These are phyloP conservation scores for Acanthamoeba healyi DNA, from an alignment of 208 protist genomes.

Conservation along the genomic window DNA sequence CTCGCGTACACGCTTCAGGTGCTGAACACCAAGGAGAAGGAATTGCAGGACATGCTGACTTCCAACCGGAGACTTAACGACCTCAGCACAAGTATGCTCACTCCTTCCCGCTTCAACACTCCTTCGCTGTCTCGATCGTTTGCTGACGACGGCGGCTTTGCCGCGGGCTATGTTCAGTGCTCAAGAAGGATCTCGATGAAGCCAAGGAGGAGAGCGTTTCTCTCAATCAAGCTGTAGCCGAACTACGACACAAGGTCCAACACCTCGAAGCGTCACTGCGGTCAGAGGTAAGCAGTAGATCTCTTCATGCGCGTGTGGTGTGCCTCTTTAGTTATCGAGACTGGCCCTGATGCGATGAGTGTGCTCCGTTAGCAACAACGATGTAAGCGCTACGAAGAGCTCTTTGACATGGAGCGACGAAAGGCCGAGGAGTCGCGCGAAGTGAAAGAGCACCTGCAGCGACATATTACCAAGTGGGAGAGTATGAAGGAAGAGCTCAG, in stretches of 20 bases:
- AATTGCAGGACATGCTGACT: slow-evolving; percentile 54
- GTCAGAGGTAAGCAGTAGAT: slow-evolving; percentile 22
- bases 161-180: not conserved
- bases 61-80: slow-evolving; percentile 45
- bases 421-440: slow-evolving; percentile 62
- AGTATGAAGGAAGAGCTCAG: slow-evolving; percentile 51
- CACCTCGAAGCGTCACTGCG: not conserved
- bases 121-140: not conserved
- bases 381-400: slow-evolving; percentile 65
- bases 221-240: not conserved
- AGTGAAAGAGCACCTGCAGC: slow-evolving; percentile 40
- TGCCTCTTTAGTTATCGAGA: not conserved
- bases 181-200: slow-evolving; percentile 33
- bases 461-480: slow-evolving; percentile 64
- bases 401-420: slow-evolving; percentile 53
- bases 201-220: slow-evolving; percentile 24
- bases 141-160: not conserved
- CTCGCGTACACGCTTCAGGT: slow-evolving; percentile 13
- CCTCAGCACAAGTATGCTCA: slow-evolving; percentile 6
- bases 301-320: no score
- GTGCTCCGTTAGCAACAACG: slow-evolving; percentile 34
- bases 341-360: not conserved
- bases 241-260: slow-evolving; percentile 5
- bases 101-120: not conserved
- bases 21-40: slow-evolving; percentile 66